Evolutionary conservation across 2,329 filamentous ascomycete species (phyloP).

Genomic region (Hymenoscyphus scutula): DNA sequence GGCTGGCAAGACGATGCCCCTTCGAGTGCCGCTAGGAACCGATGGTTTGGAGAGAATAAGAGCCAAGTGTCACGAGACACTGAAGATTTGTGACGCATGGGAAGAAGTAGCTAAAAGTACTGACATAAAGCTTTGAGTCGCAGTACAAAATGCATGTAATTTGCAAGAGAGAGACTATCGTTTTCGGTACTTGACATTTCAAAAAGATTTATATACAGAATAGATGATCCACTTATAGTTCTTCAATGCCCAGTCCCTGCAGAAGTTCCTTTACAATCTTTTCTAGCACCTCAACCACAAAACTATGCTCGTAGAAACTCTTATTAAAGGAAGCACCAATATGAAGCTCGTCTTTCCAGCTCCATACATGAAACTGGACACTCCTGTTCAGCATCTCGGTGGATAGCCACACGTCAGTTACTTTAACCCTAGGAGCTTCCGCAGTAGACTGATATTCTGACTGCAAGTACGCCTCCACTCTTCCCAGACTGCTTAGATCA

Average conservation of each 20-base stretch:
- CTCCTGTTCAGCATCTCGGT: constrained; percentile 9
- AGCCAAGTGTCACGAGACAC: constrained; percentile 3
- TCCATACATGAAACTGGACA: constrained; percentile 6
- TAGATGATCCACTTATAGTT: too few relatives aligned
- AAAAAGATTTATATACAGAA: too few relatives aligned
- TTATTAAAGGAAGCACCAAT: constrained; percentile 6
- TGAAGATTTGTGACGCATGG: constrained; percentile 4
- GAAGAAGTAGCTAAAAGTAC: constrained; percentile 5
- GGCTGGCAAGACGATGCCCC: constrained; percentile 49
- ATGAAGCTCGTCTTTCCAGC: constrained; percentile 2
- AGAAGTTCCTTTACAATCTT: too few relatives aligned
- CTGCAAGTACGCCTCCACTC: constrained; percentile 1
- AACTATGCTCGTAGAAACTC: background rate
- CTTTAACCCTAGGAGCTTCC: background rate
- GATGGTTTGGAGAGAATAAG: constrained; percentile 6
- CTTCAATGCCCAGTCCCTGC: too few relatives aligned
- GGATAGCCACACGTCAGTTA: background rate
- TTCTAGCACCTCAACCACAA: background rate
- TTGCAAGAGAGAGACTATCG: too few relatives aligned
- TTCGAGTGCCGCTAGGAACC: constrained; percentile 42
- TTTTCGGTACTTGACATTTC: too few relatives aligned
- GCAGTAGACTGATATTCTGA: constrained; percentile 2
- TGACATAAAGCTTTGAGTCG: background rate
- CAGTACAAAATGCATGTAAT: too few relatives aligned
- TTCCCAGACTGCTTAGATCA: constrained; percentile 5